phyloP scores from a whole-genome alignment of 2,329 filamentous ascomycete species.

The Sporothrix dimorphospora region DNA sequence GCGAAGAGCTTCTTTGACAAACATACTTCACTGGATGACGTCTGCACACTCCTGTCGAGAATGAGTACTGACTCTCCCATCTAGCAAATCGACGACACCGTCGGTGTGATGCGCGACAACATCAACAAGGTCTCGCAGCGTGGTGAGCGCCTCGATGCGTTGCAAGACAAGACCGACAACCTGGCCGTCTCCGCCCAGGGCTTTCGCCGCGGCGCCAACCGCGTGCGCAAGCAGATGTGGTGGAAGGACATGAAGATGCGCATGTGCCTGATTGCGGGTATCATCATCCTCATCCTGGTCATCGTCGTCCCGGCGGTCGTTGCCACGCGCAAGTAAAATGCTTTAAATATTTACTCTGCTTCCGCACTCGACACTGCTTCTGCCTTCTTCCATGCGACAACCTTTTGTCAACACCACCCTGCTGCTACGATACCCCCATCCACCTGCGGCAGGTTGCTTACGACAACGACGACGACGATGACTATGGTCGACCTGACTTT shows the following conservation, averaged over 20 bases:
- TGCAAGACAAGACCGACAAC: slow-evolving; percentile 95
- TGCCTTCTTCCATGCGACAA: neutral
- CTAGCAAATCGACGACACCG: slow-evolving; percentile 96
- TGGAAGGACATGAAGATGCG: slow-evolving; percentile 99
- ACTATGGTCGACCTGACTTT: neutral
- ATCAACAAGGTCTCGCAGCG: slow-evolving; percentile 96
- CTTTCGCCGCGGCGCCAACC: slow-evolving; percentile 94
- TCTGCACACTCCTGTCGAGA: neutral
- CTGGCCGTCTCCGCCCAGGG: slow-evolving; percentile 90
- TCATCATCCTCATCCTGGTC: slow-evolving; percentile 87
- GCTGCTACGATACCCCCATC: slow-evolving; percentile 19
- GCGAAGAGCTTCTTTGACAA: neutral
- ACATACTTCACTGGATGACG: neutral
- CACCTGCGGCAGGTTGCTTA: slow-evolving; percentile 4
- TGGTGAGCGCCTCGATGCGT: slow-evolving; percentile 82
- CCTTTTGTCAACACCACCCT: too few relatives aligned
- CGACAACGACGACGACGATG: neutral
- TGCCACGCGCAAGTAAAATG: slow-evolving; percentile 24
- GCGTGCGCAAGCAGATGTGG: slow-evolving; percentile 98
- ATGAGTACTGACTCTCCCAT: slow-evolving; percentile 19
- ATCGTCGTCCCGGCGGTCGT: slow-evolving; percentile 83
- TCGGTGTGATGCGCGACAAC: slow-evolving; percentile 94
- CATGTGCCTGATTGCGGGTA: slow-evolving; percentile 89
- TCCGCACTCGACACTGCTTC: slow-evolving; percentile 9
- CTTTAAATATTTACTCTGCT: neutral